These are phyloP conservation scores for Cystobasidium pallidum DNA, from an alignment of 1,284 basidiomycete species.

Conservation along the genomic window DNA sequence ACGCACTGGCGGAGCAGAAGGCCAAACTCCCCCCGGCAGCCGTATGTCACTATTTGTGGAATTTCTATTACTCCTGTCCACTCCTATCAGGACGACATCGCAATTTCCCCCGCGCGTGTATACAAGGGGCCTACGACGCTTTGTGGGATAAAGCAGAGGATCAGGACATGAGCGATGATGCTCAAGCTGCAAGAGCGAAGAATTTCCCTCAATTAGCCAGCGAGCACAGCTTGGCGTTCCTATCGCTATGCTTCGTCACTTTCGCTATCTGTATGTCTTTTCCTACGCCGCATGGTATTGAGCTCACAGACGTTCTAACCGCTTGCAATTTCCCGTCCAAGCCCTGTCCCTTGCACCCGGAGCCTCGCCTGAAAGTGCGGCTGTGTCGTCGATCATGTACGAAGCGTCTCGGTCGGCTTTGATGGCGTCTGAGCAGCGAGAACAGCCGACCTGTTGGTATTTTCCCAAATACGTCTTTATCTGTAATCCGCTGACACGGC, in stretches of 20 bases:
- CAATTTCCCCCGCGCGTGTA: slow-evolving; percentile 24
- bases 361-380: slow-evolving; percentile 2
- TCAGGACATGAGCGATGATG: slow-evolving; percentile 13
- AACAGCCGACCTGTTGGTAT: slow-evolving; percentile 38
- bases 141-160: slow-evolving; percentile 18
- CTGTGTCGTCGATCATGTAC: slow-evolving; percentile 24
- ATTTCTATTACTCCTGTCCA: slow-evolving; percentile 24
- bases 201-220: slow-evolving; percentile 37
- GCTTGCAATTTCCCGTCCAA: neutral
- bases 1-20: slow-evolving; percentile 37
- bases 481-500: neutral
- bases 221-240: slow-evolving; percentile 25
- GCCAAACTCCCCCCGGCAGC: slow-evolving; percentile 29
- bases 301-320: neutral
- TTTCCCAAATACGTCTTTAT: neutral
- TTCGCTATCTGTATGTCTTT: slow-evolving; percentile 27
- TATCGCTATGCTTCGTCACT: slow-evolving; percentile 34
- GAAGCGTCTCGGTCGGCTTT: slow-evolving; percentile 41
- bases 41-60: slow-evolving; percentile 40
- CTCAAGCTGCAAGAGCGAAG: slow-evolving; percentile 26
- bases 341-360: slow-evolving; percentile 30
- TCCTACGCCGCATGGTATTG: neutral
- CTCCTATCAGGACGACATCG: slow-evolving; percentile 11
- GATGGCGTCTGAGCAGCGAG: slow-evolving; percentile 37
- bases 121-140: slow-evolving; percentile 29